Evolutionary conservation across 441 rosid species (phyloP), one percentile per base, ranked within the genome.

Genomic region (Corymbia calophylla): DNA sequence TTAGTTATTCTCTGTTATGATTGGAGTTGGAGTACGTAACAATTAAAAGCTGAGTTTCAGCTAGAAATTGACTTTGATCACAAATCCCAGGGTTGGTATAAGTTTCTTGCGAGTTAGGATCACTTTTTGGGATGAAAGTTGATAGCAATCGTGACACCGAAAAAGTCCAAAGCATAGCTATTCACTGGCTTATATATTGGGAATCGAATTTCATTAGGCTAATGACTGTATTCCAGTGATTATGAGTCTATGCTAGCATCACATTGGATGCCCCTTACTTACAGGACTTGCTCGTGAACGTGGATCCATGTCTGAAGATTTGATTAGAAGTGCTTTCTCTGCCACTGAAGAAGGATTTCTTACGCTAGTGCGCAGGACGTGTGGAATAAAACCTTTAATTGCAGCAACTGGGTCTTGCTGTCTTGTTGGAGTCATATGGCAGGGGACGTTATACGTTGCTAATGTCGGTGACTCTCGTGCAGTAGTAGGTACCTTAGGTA

Each of bases 381-480:
- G 92, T 85, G 93, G 89, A 19, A 93, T 95, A 44, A 96, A 96
- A 91, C 99, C 99, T 39, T 81, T 94, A 91, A 95, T 97, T 88
- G 98, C 98, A 82, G 97, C 98, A 14, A 92, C 93, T 82, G 99
- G 99, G 87, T 97, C 99, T 81, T 97, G 99, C 92, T 97, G 99
- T 93, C 90, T 97, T 68, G 98, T 93, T 60, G 99, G 99, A 66
- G 94, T 97, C 89, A 94, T 97, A 51, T 94, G 99, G 97, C 93
- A 93, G 88, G 96, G 99, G 51, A 95, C 95, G 12, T 94, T 97
- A 87, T 93, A 92, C 87, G 93, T 97, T 51, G 99, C 97, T 87
- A 97, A 97, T 86, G 90, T 96, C 88, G 99, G 99, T 31, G 99
- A 98, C 92, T 98, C 99, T 58, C 96, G 98, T 66, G 99, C 99